Percentiles rank a stretch among this genome's conserved stretches.
Evolutionary conservation across 768 basidiomycete genomes (phyloP).

Genomic region (Mycena filopes): DNA sequence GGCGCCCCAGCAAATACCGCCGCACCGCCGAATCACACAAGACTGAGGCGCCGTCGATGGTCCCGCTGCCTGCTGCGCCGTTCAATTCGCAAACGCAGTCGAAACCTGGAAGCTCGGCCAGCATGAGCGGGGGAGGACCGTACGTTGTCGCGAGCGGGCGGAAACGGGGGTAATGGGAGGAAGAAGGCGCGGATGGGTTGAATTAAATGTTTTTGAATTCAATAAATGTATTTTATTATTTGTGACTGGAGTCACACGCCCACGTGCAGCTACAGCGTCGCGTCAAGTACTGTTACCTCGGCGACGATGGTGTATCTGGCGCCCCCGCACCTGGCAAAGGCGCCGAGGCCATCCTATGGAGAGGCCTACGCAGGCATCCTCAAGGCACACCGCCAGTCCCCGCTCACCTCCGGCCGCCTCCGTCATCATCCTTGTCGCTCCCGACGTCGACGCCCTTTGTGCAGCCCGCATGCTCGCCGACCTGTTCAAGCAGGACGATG

Average conservation of each 20-base stretch:
- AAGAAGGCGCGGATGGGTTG: slow-evolving; percentile 28
- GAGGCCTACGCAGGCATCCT: slow-evolving; percentile 80
- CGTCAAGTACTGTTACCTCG: no score
- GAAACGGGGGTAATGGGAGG: slow-evolving; percentile 26
- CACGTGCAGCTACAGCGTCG: no score
- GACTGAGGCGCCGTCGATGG: slow-evolving; percentile 93
- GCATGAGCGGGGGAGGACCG: slow-evolving; percentile 33
- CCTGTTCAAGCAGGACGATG: slow-evolving; percentile 92
- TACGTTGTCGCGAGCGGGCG: slow-evolving; percentile 30
- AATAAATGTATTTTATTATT: no score
- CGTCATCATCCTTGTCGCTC: slow-evolving; percentile 86
- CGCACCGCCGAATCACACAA: slow-evolving; percentile 88
- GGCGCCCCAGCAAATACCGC: slow-evolving; percentile 78
- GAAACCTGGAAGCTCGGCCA: slow-evolving; percentile 37
- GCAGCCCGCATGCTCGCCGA: slow-evolving; percentile 91
- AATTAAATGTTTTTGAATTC: background rate
- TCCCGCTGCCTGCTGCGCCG: slow-evolving; percentile 62
- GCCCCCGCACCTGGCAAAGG: slow-evolving; percentile 74
- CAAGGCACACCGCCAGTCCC: slow-evolving; percentile 76
- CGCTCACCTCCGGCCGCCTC: slow-evolving; percentile 84
- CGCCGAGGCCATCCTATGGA: slow-evolving; percentile 70
- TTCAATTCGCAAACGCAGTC: slow-evolving; percentile 34
- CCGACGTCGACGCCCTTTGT: slow-evolving; percentile 93
- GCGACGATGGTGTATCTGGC: slow-evolving; percentile 71
- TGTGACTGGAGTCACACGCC: no score